phyloP scores from a whole-genome alignment of 129 eudicot species.

The Helichrysum umbraculigerum region DNA sequence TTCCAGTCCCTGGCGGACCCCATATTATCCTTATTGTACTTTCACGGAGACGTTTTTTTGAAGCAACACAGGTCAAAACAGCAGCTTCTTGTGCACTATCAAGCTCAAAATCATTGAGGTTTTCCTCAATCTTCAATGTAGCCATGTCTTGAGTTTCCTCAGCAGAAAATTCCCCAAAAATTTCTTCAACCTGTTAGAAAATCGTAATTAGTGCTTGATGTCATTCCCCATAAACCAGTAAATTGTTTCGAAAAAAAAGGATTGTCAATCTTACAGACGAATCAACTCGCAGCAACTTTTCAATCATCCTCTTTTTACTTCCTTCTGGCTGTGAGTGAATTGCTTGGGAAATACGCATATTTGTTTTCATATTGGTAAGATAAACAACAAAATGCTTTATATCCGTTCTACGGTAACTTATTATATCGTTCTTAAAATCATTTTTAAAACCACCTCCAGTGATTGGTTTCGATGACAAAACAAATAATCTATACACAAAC shows the following conservation, averaged over 20 bases:
- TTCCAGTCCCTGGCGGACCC: conserved; percentile 89
- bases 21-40: conserved; percentile 53
- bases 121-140: conserved; percentile 4
- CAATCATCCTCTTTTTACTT: conserved; percentile 36
- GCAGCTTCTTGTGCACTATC: conserved; percentile 54
- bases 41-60: conserved; percentile 31
- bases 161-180: conserved; percentile 23
- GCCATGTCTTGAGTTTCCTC: not conserved
- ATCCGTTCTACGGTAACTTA: not conserved
- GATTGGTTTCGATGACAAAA: conserved; percentile 34
- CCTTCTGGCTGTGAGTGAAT: conserved; percentile 39
- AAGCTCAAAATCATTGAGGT: conserved; percentile 29
- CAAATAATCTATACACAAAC: not conserved
- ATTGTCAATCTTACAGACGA: conserved; percentile 40
- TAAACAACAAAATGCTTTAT: conserved; percentile 36
- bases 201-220: not conserved
- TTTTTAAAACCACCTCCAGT: not conserved
- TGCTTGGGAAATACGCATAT: conserved; percentile 62
- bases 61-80: conserved; percentile 45
- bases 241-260: not conserved
- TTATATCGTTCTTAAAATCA: too few species aligned
- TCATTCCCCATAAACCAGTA: not conserved
- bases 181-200: conserved; percentile 35
- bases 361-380: conserved; percentile 61
- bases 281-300: conserved; percentile 37